phyloP scores from a whole-genome alignment of 2,329 filamentous ascomycete genomes.

The Sporothrix pseudoabietina region DNA sequence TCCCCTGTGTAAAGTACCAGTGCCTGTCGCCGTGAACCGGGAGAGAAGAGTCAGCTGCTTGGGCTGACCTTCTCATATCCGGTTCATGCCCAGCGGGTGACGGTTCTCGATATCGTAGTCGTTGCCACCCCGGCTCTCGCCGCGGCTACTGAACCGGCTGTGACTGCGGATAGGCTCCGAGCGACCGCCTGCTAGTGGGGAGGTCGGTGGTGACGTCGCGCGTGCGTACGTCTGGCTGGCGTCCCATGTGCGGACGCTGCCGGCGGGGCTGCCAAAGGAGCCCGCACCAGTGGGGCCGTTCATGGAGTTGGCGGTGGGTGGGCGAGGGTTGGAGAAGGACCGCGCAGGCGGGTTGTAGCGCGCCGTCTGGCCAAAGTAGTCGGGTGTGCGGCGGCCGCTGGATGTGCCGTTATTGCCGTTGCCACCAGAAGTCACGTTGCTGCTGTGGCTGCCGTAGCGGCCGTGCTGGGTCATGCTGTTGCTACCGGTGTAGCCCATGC shows the following conservation, averaged over 20 bases:
- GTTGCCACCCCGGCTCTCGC: conserved; percentile 13
- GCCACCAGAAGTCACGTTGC: not conserved
- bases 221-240: conserved; percentile 46
- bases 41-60: not conserved
- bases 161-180: conserved; percentile 27
- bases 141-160: conserved; percentile 31
- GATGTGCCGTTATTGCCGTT: conserved; percentile 34
- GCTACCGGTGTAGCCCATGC: conserved; percentile 10
- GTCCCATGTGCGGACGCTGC: conserved; percentile 45
- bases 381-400: conserved; percentile 52
- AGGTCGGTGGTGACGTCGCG: conserved; percentile 28
- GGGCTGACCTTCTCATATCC: conserved; percentile 44
- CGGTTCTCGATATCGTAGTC: conserved; percentile 46
- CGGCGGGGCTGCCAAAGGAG: conserved; percentile 25
- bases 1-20: not conserved
- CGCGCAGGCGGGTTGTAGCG: conserved; percentile 57
- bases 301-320: conserved; percentile 41
- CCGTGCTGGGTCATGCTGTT: not conserved
- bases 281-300: conserved; percentile 1
- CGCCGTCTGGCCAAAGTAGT: conserved; percentile 59
- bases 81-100: conserved; percentile 61
- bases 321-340: conserved; percentile 60
- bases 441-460: conserved; percentile 29
- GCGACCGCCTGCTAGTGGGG: conserved; percentile 11
- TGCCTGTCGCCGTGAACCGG: not conserved